Evolutionary conservation across 2,329 filamentous ascomycete genomes (phyloP).

Genomic region (Fusarium palustre): DNA sequence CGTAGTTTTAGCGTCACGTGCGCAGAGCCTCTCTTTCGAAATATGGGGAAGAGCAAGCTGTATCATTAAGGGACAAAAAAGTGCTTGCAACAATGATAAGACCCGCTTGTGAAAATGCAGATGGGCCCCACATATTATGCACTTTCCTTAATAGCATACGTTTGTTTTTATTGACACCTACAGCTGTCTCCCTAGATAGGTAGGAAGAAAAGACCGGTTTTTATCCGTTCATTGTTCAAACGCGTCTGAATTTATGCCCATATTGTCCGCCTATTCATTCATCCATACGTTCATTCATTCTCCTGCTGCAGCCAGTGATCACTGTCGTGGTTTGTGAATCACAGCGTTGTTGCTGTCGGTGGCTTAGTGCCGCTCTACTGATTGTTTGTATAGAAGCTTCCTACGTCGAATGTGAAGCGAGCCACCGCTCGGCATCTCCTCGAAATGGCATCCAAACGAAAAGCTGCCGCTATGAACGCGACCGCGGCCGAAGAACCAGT

Average conservation of each 20-base stretch:
- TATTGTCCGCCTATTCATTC: constrained; percentile 25
- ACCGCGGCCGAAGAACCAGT: constrained; percentile 81
- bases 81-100: neutral
- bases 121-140: neutral
- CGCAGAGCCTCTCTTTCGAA: constrained; percentile 38
- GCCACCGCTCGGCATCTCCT: constrained; percentile 29
- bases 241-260: constrained; percentile 39
- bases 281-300: constrained; percentile 7
- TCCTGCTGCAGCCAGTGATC: constrained; percentile 1
- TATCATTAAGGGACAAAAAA: neutral
- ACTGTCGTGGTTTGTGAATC: constrained; percentile 22
- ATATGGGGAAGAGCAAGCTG: neutral
- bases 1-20: constrained; percentile 61
- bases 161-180: constrained; percentile 1
- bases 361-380: constrained; percentile 23
- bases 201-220: constrained; percentile 36
- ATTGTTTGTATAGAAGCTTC: constrained; percentile 24
- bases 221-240: constrained; percentile 43
- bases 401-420: constrained; percentile 37
- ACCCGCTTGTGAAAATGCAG: too few relatives aligned
- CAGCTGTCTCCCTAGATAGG: neutral
- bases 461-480: constrained; percentile 79
- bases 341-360: neutral
- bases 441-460: constrained; percentile 92
- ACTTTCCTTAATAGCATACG: neutral